Evolutionary conservation across 306 rosid genomes (phyloP).

Genomic region (Canavalia gladiata): DNA sequence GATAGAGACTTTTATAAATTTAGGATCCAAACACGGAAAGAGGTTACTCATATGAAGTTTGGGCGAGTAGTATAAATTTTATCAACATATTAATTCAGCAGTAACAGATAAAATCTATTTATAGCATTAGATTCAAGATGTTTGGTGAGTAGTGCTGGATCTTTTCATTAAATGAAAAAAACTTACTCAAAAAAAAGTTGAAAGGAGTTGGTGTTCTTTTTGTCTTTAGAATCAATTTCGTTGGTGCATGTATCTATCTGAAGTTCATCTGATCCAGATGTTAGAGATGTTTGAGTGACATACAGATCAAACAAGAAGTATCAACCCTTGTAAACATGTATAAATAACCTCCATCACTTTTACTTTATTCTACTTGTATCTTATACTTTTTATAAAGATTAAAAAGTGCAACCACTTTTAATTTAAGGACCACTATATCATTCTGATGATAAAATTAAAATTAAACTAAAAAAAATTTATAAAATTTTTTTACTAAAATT

Average conservation of each 20-base stretch:
- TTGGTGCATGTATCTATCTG: conserved; percentile 22
- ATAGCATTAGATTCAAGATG: conserved; percentile 1
- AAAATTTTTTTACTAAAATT: too few relatives aligned
- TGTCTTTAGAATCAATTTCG: conserved; percentile 27
- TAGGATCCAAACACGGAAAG: neutral
- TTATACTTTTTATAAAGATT: conserved; percentile 36
- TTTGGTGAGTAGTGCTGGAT: neutral
- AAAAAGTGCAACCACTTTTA: conserved; percentile 49
- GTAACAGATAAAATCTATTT: neutral
- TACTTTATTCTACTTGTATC: conserved; percentile 38
- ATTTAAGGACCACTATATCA: conserved; percentile 47
- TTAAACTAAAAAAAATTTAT: neutral
- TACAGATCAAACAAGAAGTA: conserved; percentile 24
- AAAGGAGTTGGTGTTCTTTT: conserved; percentile 11
- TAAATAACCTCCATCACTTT: conserved; percentile 37
- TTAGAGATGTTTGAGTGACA: conserved; percentile 22
- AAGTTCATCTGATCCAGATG: conserved; percentile 16
- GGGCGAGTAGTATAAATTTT: neutral
- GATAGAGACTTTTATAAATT: neutral
- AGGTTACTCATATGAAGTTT: neutral
- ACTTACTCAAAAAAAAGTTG: neutral
- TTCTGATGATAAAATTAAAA: neutral
- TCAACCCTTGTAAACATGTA: conserved; percentile 38
- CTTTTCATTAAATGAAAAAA: neutral
- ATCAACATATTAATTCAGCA: neutral